Percentiles rank a stretch among this genome's conserved stretches.
Conservation (phyloP, 352 stramenopile genomes). For the Phytophthora meadii region DNA sequence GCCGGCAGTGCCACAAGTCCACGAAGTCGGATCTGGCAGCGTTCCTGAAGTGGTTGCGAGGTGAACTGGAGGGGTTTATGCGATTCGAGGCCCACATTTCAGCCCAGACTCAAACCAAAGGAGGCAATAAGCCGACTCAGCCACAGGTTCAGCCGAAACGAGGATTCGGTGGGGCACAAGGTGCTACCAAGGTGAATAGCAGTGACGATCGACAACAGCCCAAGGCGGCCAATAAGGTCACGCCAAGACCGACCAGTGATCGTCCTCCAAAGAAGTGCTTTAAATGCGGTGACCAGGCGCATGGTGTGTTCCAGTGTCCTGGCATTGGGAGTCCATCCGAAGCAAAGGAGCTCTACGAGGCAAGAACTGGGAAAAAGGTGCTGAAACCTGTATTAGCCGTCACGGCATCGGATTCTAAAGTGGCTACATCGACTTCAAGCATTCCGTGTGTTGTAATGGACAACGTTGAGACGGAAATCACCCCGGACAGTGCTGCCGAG, state of each 20-base stretch:
- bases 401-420: slow-evolving; percentile 10
- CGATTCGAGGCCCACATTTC: not conserved
- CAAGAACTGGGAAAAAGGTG: not conserved
- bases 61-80: no score
- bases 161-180: not conserved
- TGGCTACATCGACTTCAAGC: not conserved
- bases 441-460: slow-evolving; percentile 18
- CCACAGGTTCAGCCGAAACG: not conserved
- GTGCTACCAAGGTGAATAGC: not conserved
- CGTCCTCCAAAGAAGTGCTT: slow-evolving; percentile 8
- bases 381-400: not conserved
- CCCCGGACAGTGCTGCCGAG: slow-evolving; percentile 11
- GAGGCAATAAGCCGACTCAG: not conserved
- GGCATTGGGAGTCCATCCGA: slow-evolving; percentile 3
- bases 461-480: slow-evolving; percentile 1
- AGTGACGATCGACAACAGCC: not conserved
- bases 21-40: not conserved
- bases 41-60: not conserved
- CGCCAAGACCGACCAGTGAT: not conserved
- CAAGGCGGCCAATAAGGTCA: not conserved
- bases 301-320: slow-evolving; percentile 17
- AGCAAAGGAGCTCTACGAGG: slow-evolving; percentile 14
- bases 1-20: slow-evolving; percentile 5
- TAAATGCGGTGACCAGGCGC: not conserved
- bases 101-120: no score